Evolutionary conservation across 2,329 filamentous ascomycete species (phyloP).

Genomic region (Claviceps sp.): DNA sequence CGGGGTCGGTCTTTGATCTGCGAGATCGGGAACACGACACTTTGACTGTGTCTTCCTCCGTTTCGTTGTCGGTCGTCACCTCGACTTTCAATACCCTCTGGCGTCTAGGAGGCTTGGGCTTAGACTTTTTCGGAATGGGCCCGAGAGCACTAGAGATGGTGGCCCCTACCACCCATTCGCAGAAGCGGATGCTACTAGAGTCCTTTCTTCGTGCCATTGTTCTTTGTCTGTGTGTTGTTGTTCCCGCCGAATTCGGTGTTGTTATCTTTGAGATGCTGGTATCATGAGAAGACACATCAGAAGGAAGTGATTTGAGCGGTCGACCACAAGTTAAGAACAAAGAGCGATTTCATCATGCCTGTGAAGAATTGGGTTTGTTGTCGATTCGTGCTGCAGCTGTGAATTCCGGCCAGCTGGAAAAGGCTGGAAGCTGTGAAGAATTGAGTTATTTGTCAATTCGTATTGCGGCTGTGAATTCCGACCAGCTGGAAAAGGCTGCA

Average conservation of each 20-base stretch:
- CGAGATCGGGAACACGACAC: slow-evolving; percentile 34
- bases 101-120: slow-evolving; percentile 13
- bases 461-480: no score
- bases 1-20: slow-evolving; percentile 1
- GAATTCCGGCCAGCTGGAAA: no score
- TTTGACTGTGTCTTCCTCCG: slow-evolving; percentile 32
- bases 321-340: neutral
- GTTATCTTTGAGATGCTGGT: neutral
- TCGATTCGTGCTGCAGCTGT: no score
- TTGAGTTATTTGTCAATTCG: no score
- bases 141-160: slow-evolving; percentile 19
- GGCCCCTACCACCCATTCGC: slow-evolving; percentile 29
- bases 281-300: neutral
- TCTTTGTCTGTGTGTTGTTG: neutral
- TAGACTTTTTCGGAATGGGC: slow-evolving; percentile 13
- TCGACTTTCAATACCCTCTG: slow-evolving; percentile 26
- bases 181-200: slow-evolving; percentile 11
- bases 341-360: neutral
- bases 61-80: slow-evolving; percentile 37
- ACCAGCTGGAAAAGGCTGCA: no score
- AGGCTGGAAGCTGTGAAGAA: no score
- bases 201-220: neutral
- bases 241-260: neutral
- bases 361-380: neutral
- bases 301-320: neutral